phyloP scores from a whole-genome alignment of 2,329 filamentous ascomycete genomes.

The Achaetomium macrosporum region DNA sequence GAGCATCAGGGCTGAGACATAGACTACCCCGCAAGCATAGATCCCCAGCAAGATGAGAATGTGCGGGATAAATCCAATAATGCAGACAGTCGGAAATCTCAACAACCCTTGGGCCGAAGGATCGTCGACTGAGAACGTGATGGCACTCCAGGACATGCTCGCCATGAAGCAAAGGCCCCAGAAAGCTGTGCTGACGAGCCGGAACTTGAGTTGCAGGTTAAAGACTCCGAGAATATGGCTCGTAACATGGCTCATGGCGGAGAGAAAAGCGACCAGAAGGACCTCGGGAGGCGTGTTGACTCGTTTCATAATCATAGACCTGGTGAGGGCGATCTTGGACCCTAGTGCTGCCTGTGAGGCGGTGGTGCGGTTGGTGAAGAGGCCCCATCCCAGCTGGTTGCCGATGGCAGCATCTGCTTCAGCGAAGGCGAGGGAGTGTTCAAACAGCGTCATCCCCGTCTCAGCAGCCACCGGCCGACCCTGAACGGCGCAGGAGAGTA shows the following conservation, averaged over 20 bases:
- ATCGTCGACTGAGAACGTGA: conserved; percentile 56
- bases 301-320: conserved; percentile 65
- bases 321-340: conserved; percentile 46
- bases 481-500: conserved; percentile 79
- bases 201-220: conserved; percentile 69
- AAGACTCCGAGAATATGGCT: conserved; percentile 79
- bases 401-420: conserved; percentile 87
- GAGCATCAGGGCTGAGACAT: conserved; percentile 67
- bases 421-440: conserved; percentile 91
- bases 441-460: conserved; percentile 93
- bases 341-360: conserved; percentile 35
- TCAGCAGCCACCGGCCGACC: conserved; percentile 75
- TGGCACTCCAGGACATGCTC: conserved; percentile 72
- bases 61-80: conserved; percentile 91
- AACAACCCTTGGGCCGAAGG: conserved; percentile 60
- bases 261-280: conserved; percentile 79
- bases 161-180: conserved; percentile 90
- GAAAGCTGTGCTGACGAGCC: conserved; percentile 80
- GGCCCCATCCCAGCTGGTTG: conserved; percentile 67
- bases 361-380: conserved; percentile 47
- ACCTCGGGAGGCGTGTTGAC: conserved; percentile 90
- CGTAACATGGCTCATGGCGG: conserved; percentile 78
- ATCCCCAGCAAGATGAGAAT: conserved; percentile 82
- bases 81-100: conserved; percentile 87
- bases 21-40: conserved; percentile 67